These are phyloP conservation scores for Teunomyces aglyptinius DNA, from an alignment of 805 yeast genomes.

Conservation along the genomic window DNA sequence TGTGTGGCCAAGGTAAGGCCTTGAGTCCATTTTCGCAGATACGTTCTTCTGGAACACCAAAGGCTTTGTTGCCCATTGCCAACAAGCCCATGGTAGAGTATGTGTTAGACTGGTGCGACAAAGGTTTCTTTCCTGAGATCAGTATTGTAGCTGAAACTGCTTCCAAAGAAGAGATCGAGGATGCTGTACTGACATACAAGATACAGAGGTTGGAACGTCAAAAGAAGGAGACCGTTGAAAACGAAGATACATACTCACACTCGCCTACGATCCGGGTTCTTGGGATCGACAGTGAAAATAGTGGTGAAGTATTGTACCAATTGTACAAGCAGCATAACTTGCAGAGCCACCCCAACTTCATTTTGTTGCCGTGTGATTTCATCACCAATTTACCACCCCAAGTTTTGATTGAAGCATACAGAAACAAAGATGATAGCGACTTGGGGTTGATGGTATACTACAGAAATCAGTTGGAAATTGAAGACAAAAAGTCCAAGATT, in stretches of 20 bases:
- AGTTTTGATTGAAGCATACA: constrained; percentile 76
- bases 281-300: constrained; percentile 44
- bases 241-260: constrained; percentile 13
- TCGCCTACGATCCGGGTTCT: constrained; percentile 21
- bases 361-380: constrained; percentile 92
- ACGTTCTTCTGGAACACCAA: constrained; percentile 65
- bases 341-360: constrained; percentile 47
- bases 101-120: constrained; percentile 90
- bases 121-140: constrained; percentile 71
- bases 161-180: constrained; percentile 45
- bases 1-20: constrained; percentile 81
- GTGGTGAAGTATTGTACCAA: constrained; percentile 61
- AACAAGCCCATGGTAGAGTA: constrained; percentile 85
- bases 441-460: constrained; percentile 77
- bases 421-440: constrained; percentile 66
- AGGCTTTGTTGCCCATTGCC: constrained; percentile 87
- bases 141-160: constrained; percentile 58
- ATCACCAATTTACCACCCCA: constrained; percentile 91
- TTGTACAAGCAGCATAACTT: constrained; percentile 41
- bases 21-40: constrained; percentile 69
- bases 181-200: constrained; percentile 49
- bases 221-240: constrained; percentile 1
- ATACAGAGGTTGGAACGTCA: constrained; percentile 29
- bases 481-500: constrained; percentile 64
- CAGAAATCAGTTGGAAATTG: constrained; percentile 67